These are phyloP conservation scores for Pelargonium fulgidum DNA, from an alignment of 441 rosid species.

Conservation along the genomic window DNA sequence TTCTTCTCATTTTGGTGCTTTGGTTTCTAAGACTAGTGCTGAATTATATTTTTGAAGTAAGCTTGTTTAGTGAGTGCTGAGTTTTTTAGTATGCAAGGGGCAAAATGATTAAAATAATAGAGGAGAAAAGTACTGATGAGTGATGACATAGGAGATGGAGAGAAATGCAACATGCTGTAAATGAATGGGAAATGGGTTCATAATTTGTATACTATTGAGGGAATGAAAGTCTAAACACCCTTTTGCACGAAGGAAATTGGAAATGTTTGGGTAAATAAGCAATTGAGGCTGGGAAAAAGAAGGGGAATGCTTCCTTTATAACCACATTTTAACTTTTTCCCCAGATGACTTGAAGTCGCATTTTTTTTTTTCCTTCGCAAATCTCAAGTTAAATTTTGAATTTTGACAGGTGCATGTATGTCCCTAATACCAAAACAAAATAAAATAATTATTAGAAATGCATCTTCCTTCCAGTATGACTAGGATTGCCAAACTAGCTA, in stretches of 20 bases:
- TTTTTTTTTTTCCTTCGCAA: background rate
- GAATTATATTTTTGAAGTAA: background rate
- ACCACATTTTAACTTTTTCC: background rate
- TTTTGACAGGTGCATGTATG: background rate
- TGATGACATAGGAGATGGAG: background rate
- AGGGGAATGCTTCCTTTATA: background rate
- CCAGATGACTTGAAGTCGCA: background rate
- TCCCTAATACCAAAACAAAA: background rate
- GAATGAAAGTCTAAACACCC: background rate
- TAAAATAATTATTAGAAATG: background rate
- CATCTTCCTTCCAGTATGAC: background rate
- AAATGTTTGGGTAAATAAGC: constrained; percentile 1
- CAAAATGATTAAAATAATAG: background rate
- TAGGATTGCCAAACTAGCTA: background rate
- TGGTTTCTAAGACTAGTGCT: background rate
- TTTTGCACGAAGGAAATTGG: background rate
- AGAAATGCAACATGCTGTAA: background rate
- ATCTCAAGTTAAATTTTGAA: constrained; percentile 16
- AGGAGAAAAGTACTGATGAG: background rate
- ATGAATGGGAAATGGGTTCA: background rate
- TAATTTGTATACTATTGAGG: background rate
- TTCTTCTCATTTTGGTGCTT: background rate
- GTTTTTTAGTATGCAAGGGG: background rate
- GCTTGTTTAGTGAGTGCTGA: background rate
- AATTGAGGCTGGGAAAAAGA: background rate